A percentile compares a stretch with the other conserved stretches of the same genome.
These are phyloP conservation scores for Quercus dentata DNA, from an alignment of 306 rosid species.

Conservation along the genomic window DNA sequence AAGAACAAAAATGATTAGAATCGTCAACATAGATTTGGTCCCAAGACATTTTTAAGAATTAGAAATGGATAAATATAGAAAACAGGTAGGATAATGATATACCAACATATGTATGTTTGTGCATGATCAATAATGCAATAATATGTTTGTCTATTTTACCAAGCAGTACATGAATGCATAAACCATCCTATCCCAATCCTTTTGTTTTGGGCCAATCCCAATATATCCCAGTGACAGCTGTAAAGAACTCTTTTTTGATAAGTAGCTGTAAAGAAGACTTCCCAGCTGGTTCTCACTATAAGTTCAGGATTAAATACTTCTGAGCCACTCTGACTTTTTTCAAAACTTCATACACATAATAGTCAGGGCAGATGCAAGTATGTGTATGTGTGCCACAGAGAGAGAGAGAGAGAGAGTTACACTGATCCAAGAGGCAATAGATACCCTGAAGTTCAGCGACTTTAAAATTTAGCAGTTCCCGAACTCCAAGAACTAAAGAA, in stretches of 20 bases:
- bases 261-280: neutral
- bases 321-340: neutral
- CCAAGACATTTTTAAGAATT: too few relatives aligned
- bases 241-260: too few relatives aligned
- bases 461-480: conserved; percentile 27
- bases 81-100: too few relatives aligned
- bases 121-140: too few relatives aligned
- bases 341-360: neutral
- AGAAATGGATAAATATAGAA: too few relatives aligned
- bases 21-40: too few relatives aligned
- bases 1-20: too few relatives aligned
- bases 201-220: neutral
- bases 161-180: neutral
- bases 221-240: neutral
- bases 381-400: neutral
- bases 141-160: too few relatives aligned
- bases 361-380: neutral
- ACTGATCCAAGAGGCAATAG: neutral
- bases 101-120: too few relatives aligned
- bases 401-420: neutral
- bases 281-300: neutral
- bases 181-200: neutral
- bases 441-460: neutral
- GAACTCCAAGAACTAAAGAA: conserved; percentile 24
- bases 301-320: neutral